Evolutionary conservation across 139 green algal genomes (phyloP), one percentile per base, ranked within the genome.

Genomic region (Chlamydomonas urium): DNA sequence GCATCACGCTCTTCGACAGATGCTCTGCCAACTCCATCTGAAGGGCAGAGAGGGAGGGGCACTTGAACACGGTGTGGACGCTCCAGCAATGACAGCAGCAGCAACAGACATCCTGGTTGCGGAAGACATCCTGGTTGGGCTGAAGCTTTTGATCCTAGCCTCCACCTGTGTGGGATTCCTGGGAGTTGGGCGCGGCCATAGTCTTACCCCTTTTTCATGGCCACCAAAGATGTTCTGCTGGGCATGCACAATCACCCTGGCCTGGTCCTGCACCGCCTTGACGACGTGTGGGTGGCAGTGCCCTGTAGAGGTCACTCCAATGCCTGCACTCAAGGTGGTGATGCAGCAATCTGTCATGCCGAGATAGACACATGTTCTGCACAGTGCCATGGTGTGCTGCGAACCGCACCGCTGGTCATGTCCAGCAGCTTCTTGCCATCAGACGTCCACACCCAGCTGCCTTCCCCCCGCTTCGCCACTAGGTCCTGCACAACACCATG

Each of bases 281-380:
- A 91, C 86, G 3, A 96, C 83, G 6, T 68, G 75, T 0, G 91
- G 91, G 74, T 96, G 91, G 78, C 87, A 94, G 76, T 96, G 91
- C 29, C 91, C 91, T 2, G 89, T 94, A 32, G 80, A 90, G 4
- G 82, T 77, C 4, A 85, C 86, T 21, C 91, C 91, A 58, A 96
- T 96, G 35, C 90, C 86, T 87, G 79, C 31, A 42, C 8, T 47
- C 4, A n/a, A n/a, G n/a, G n/a, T n/a, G n/a, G n/a, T n/a, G n/a
- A n/a, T n/a, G n/a, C n/a, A n/a, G n/a, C n/a, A n/a, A n/a, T n/a
- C n/a, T n/a, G n/a, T n/a, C n/a, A n/a, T n/a, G n/a, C n/a, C n/a
- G n/a, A n/a, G n/a, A 50, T 35, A 32, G 26, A 37, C 14, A 28
- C 32, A 28, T 69, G 26, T n/a, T 33, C 68, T 1, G 45, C 14